Evolutionary conservation across 164 flowering plant species (phyloP).

Genomic region (Warburgia ugandensis): DNA sequence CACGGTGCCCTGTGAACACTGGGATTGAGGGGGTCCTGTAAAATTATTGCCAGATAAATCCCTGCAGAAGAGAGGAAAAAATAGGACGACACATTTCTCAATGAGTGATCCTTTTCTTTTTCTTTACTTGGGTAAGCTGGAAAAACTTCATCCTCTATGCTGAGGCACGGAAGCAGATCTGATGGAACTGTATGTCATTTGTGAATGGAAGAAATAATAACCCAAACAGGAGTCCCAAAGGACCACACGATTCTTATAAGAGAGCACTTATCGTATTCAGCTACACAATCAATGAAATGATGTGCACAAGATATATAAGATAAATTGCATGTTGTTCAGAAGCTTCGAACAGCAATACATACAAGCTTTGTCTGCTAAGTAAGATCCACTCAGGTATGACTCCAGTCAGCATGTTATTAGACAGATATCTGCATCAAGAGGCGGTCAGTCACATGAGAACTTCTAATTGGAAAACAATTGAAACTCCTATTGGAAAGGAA

Average conservation of each 20-base stretch:
- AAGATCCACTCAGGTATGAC: conserved; percentile 43
- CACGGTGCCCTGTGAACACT: not conserved
- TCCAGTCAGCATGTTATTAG: conserved; percentile 59
- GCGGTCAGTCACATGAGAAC: no score
- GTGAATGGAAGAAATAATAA: not conserved
- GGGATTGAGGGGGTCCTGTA: conserved; percentile 12
- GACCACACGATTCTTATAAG: not conserved
- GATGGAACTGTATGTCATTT: no score
- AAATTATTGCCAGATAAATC: conserved; percentile 79
- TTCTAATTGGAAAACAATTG: no score
- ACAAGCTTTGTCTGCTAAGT: conserved; percentile 30
- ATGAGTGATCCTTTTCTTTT: no score
- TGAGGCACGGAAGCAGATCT: no score
- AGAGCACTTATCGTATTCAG: no score
- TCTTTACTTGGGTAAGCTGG: no score
- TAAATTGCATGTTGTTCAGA: not conserved
- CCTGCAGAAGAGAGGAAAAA: conserved; percentile 33
- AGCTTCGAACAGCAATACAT: conserved; percentile 16
- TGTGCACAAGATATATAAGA: no score
- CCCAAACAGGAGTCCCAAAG: not conserved
- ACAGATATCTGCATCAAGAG: conserved; percentile 58
- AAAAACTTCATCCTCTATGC: no score
- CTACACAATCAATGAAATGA: no score
- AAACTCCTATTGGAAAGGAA: no score
- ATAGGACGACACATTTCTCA: not conserved